Conservation (phyloP, 2,329 filamentous ascomycete species). For the Pseudomassariella vexata region DNA sequence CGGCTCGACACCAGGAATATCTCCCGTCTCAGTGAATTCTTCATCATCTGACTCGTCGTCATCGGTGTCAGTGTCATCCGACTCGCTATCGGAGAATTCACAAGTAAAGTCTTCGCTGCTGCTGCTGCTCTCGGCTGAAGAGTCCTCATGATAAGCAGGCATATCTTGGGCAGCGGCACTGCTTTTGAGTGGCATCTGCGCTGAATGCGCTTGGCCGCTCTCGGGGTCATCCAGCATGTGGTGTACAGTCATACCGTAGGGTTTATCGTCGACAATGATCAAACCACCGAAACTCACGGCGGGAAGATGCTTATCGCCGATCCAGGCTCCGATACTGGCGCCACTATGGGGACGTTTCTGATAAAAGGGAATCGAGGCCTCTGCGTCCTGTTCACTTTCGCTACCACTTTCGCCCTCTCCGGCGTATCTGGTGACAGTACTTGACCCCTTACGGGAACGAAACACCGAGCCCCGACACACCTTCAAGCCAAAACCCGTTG, state of each 20-base stretch:
- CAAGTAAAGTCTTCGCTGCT: constrained; percentile 51
- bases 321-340: constrained; percentile 88
- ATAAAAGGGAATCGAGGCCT: constrained; percentile 64
- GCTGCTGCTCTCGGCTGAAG: constrained; percentile 34
- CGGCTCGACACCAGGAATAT: constrained; percentile 71
- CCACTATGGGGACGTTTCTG: constrained; percentile 77
- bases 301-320: constrained; percentile 77
- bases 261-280: constrained; percentile 75
- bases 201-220: constrained; percentile 2
- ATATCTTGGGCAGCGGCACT: constrained; percentile 16
- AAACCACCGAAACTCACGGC: constrained; percentile 89
- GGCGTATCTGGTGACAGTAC: constrained; percentile 10
- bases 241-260: constrained; percentile 93
- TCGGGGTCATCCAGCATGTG: constrained; percentile 82
- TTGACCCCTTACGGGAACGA: constrained; percentile 49
- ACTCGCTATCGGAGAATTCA: constrained; percentile 58
- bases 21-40: constrained; percentile 58
- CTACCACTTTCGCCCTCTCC: constrained; percentile 22
- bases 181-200: constrained; percentile 14
- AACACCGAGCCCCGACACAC: constrained; percentile 66
- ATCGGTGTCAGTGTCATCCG: constrained; percentile 22
- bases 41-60: constrained; percentile 50
- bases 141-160: constrained; percentile 24
- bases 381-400: constrained; percentile 31
- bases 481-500: constrained; percentile 58